Conservation (phyloP, 139 green algal genomes). For the Volvox reticuliferus region DNA sequence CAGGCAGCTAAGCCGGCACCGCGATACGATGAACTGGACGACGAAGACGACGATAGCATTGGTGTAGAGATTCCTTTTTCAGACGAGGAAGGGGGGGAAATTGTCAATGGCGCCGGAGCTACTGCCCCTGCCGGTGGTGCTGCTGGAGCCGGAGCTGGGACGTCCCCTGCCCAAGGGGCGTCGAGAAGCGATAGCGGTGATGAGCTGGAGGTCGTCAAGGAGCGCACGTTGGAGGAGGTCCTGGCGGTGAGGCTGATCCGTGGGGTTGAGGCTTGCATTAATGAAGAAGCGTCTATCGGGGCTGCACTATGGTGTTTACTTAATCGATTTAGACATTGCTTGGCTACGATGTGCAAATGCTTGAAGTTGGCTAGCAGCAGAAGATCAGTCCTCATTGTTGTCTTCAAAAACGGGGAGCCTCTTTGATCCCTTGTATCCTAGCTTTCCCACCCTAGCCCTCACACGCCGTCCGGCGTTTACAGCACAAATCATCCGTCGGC, state of each 20-base stretch:
- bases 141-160: not conserved
- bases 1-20: not conserved
- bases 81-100: not conserved
- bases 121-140: not conserved
- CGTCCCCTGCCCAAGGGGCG: not conserved
- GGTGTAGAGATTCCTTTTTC: not conserved
- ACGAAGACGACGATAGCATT: constrained; percentile 18
- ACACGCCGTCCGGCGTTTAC: no score
- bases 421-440: no score
- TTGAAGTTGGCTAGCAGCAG: no score
- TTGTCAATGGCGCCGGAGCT: not conserved
- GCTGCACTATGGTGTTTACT: no score
- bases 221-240: constrained; percentile 59
- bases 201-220: constrained; percentile 49
- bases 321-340: no score
- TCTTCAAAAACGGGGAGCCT: no score
- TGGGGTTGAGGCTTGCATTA: no score
- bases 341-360: no score
- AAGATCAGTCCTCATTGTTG: no score
- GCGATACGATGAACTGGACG: not conserved
- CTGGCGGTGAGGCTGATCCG: constrained; percentile 46
- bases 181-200: constrained; percentile 50
- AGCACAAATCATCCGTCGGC: no score
- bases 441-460: no score
- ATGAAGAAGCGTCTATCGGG: no score